Percentiles rank a stretch among this genome's conserved stretches.
phyloP scores from a whole-genome alignment of 306 rosid genomes.

The Echinosophora koreensis region DNA sequence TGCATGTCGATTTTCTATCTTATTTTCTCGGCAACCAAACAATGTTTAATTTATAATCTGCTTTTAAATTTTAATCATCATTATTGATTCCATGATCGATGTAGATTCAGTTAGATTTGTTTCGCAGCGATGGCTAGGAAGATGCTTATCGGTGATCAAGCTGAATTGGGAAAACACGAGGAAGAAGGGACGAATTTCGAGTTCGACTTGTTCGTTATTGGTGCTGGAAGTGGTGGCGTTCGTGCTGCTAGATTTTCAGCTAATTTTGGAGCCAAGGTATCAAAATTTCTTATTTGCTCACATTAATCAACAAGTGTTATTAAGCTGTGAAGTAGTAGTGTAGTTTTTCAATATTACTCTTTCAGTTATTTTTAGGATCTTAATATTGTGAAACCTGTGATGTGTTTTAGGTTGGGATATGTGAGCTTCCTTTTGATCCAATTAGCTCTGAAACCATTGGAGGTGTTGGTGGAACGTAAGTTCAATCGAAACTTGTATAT shows the following conservation, averaged over 20 bases:
- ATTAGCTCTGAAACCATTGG: conserved; percentile 87
- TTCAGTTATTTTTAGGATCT: conserved; percentile 19
- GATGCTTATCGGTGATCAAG: conserved; percentile 81
- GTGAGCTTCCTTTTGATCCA: conserved; percentile 94
- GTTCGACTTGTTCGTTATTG: conserved; percentile 88
- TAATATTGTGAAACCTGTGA: conserved; percentile 40
- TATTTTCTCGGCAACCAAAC: not conserved
- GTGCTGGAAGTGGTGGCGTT: conserved; percentile 99
- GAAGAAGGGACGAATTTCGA: conserved; percentile 65
- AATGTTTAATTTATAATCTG: conserved; percentile 16
- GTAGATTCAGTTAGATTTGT: conserved; percentile 35
- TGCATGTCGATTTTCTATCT: too few relatives aligned
- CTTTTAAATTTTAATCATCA: not conserved
- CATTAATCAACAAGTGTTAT: not conserved
- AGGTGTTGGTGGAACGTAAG: conserved; percentile 99
- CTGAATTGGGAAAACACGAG: conserved; percentile 55
- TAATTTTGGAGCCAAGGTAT: conserved; percentile 86
- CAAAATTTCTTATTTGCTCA: not conserved
- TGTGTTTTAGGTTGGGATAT: conserved; percentile 73
- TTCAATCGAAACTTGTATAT: conserved; percentile 18
- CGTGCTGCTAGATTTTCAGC: conserved; percentile 93
- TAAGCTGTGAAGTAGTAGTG: not conserved
- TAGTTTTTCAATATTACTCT: not conserved
- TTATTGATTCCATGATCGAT: not conserved
- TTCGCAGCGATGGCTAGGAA: conserved; percentile 77